These are phyloP conservation scores for Puccinia brachypodii DNA, from an alignment of 1,284 basidiomycete species.

Conservation along the genomic window DNA sequence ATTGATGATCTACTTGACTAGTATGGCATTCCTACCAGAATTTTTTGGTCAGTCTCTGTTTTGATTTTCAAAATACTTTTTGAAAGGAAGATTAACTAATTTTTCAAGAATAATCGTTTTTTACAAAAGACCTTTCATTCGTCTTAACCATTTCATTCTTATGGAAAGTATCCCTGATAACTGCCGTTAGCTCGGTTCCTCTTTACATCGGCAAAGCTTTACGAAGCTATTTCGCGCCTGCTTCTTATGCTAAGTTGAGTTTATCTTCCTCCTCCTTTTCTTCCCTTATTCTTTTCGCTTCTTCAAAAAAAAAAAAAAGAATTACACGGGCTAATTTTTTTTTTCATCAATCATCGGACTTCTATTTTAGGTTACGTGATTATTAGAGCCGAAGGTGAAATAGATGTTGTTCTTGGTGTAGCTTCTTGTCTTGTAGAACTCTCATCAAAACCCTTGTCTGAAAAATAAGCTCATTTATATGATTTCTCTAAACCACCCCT, in stretches of 20 bases:
- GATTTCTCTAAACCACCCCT: too few species aligned
- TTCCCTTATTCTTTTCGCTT: neutral
- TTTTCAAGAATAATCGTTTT: neutral
- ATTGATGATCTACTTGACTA: constrained; percentile 81
- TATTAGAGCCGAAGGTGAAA: neutral
- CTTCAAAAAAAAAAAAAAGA: neutral
- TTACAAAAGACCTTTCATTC: constrained; percentile 75
- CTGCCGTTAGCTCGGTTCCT: constrained; percentile 83
- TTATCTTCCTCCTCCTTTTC: neutral
- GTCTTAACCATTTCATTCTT: constrained; percentile 82
- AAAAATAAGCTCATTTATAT: too few species aligned
- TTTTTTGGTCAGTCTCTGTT: constrained; percentile 78
- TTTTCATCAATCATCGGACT: too few species aligned
- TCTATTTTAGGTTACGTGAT: neutral
- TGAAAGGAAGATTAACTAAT: neutral
- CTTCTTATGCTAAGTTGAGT: constrained; percentile 78
- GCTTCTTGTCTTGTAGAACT: too few species aligned
- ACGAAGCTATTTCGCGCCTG: constrained; percentile 81
- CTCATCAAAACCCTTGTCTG: too few species aligned
- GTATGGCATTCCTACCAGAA: constrained; percentile 90
- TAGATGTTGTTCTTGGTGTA: neutral
- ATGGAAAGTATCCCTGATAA: constrained; percentile 96
- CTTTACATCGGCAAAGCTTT: constrained; percentile 87
- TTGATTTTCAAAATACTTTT: neutral
- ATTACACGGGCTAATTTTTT: neutral